A percentile compares a stretch with the other conserved stretches of the same genome.
Conservation (phyloP, 805 yeast genomes). For the Ogataea siamensis region DNA sequence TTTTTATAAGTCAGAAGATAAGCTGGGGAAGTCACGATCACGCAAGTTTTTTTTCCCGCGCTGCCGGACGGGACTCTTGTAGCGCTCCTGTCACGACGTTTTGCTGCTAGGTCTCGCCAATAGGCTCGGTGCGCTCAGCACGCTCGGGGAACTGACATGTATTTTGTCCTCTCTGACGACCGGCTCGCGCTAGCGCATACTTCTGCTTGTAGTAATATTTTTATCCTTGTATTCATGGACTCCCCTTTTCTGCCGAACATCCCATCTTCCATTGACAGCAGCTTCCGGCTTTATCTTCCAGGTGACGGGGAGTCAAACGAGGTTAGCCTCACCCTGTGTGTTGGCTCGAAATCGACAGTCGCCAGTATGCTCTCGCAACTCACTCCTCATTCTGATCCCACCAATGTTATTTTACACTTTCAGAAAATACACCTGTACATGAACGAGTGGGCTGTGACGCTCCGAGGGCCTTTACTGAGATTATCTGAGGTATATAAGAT, state of each 20-base stretch:
- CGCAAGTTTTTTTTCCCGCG: not conserved
- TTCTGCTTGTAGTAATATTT: too few relatives aligned
- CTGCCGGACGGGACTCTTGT: not conserved
- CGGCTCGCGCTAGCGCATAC: too few relatives aligned
- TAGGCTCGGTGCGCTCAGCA: too few relatives aligned
- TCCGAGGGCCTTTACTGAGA: conserved; percentile 1
- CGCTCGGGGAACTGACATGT: too few relatives aligned
- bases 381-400: not conserved
- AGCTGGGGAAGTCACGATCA: not conserved
- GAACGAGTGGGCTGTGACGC: conserved; percentile 5
- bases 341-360: not conserved
- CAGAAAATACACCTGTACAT: not conserved
- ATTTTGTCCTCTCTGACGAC: too few relatives aligned
- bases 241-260: too few relatives aligned
- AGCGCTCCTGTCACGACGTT: too few relatives aligned
- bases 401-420: not conserved
- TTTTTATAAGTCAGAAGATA: not conserved
- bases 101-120: too few relatives aligned
- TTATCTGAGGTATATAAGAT: not conserved
- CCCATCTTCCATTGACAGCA: too few relatives aligned
- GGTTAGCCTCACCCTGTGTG: not conserved
- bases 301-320: not conserved
- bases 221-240: too few relatives aligned
- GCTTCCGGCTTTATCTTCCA: not conserved
- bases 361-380: not conserved